Base-by-base conservation (phyloP, 78 protist species). In the Emiliania huxleyi region DNA sequence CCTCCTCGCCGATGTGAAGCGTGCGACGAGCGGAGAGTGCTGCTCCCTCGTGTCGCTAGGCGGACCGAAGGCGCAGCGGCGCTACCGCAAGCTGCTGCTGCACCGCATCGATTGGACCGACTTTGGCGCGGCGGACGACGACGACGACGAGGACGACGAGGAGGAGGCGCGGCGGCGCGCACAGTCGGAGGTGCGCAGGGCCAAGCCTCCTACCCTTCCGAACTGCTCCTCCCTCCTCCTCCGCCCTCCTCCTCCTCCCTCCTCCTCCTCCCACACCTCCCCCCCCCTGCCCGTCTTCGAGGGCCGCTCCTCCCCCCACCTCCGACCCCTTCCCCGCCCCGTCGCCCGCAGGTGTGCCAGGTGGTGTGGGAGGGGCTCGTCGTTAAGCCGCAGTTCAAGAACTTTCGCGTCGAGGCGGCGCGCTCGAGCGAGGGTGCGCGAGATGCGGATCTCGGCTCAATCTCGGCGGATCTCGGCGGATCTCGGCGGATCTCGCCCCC, bases 91-190 rank as follows among this genome's bases (percentile, higher is more conserved):
- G 69, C 77, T 87, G 79, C 6, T 93, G 71, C 42, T 73, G 38
- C 85, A 69, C 21, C 92, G 92, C 8, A 88, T 93, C 43, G 45
- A 88, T 22, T 91, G 87, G 87, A 37, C 45, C n/a, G 87, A 79
- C 26, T 5, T 1, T 21, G 15, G 21, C 0, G 87, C 22, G 1
- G 87, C 0, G 22, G 49, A 42, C 5, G 87, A 73, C n/a, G 83
- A 73, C n/a, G 83, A 73, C 43, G 83, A 73, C 83, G 83, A 73
- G 2, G 83, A 73, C 44, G 83, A 73, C 37, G 83, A 73, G 37
- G 83, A 73, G 83, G 83, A 29, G 83, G 33, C 37, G 38, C 37
- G 42, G 83, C 2, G 42, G 33, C 75, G 75, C 11, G 12, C 11
- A 23, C 23, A 8, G 33, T 4, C 75, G 2, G 23, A 62, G n/a